Percentiles rank a stretch among this genome's conserved stretches.
phyloP scores from a whole-genome alignment of 2,329 filamentous ascomycete genomes.

The Arthrobotrys sinensis region DNA sequence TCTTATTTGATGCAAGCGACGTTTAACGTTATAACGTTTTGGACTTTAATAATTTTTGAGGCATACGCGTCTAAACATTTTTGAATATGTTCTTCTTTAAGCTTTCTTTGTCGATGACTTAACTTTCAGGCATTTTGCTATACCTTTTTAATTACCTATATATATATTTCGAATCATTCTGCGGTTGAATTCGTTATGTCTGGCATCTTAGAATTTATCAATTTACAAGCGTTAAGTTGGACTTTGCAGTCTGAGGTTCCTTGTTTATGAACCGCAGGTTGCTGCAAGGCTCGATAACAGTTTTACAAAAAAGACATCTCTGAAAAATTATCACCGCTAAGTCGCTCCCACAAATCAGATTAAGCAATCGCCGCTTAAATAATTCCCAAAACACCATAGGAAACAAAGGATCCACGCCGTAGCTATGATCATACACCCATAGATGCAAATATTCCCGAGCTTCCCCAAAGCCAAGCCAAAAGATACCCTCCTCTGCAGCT shows the following conservation, averaged over 20 bases:
- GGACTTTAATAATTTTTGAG: neutral
- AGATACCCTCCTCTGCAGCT: neutral
- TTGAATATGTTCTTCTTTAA: no score
- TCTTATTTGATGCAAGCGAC: neutral
- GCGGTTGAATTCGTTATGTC: no score
- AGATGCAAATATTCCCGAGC: neutral
- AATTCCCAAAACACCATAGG: conserved; percentile 3
- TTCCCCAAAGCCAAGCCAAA: neutral
- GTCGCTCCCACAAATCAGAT: neutral
- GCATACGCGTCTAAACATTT: neutral
- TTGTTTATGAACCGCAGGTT: no score
- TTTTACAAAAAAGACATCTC: no score
- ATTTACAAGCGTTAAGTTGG: no score
- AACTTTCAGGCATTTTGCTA: no score
- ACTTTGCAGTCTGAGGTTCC: no score
- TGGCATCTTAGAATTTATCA: no score
- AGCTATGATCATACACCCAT: neutral
- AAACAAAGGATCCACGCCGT: conserved; percentile 6
- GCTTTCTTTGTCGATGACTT: no score
- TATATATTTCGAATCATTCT: no score
- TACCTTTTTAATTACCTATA: no score
- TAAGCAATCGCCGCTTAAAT: neutral
- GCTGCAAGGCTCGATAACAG: no score
- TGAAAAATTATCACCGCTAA: neutral
- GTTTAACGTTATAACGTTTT: neutral